These are phyloP conservation scores for Syncephalis plumigaleata DNA, from an alignment of 371 early-diverging fungal genomes.

Conservation along the genomic window DNA sequence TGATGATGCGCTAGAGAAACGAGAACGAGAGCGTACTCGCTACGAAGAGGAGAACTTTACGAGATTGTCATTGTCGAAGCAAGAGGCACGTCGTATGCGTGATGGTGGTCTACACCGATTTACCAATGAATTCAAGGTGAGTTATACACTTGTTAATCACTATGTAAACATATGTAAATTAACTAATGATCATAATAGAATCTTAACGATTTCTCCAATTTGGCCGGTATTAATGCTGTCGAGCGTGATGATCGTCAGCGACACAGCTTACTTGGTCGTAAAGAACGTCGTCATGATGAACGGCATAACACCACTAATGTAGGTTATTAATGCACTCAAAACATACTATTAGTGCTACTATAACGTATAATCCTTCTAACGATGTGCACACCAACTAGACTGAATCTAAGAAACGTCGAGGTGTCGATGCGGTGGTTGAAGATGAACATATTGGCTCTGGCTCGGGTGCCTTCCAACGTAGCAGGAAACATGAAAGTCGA, in stretches of 20 bases:
- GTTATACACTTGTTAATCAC: neutral
- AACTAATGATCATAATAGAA: constrained; percentile 19
- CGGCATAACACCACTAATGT: no score
- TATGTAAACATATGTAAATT: no score
- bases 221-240: constrained; percentile 33
- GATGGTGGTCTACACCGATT: constrained; percentile 40
- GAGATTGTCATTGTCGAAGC: constrained; percentile 53
- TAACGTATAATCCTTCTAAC: no score
- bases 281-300: constrained; percentile 8
- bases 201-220: constrained; percentile 50
- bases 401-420: no score
- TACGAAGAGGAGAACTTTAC: constrained; percentile 89
- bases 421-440: no score
- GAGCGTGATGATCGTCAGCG: constrained; percentile 28
- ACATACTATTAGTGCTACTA: no score
- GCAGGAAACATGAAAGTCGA: no score
- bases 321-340: no score
- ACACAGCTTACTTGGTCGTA: constrained; percentile 29
- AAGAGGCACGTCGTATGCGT: constrained; percentile 47
- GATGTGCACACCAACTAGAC: no score
- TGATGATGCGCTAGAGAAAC: constrained; percentile 28
- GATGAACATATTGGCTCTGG: no score
- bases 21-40: constrained; percentile 39
- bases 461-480: no score
- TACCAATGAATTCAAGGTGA: constrained; percentile 73